These are phyloP conservation scores for Fragilaria crotonensis DNA, from an alignment of 108 stramenopile genomes.

Conservation along the genomic window DNA sequence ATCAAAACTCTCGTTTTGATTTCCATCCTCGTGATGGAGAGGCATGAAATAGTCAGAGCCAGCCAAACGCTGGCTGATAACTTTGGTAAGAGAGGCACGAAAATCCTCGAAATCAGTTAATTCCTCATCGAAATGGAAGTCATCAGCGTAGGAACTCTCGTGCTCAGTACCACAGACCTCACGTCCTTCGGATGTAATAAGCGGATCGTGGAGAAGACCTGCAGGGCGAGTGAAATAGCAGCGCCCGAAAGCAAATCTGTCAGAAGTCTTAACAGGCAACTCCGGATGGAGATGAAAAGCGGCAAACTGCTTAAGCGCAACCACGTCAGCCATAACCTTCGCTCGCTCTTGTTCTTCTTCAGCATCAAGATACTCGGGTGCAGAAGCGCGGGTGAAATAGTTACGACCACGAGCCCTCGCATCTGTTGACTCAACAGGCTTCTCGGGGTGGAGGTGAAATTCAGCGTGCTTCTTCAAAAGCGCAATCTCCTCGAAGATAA, in stretches of 20 bases:
- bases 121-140: slow-evolving; percentile 51
- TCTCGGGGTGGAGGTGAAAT: slow-evolving; percentile 6
- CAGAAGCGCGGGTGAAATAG: slow-evolving; percentile 54
- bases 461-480: slow-evolving; percentile 18
- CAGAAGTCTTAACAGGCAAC: slow-evolving; percentile 26
- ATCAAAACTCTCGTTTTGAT: background rate
- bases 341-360: slow-evolving; percentile 30
- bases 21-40: background rate
- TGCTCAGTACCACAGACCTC: slow-evolving; percentile 1
- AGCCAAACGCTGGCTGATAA: background rate
- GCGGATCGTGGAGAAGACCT: slow-evolving; percentile 20
- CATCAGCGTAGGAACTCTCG: slow-evolving; percentile 20
- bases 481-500: slow-evolving; percentile 13
- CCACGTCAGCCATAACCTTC: slow-evolving; percentile 36
- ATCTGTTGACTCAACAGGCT: slow-evolving; percentile 4
- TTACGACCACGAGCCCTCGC: slow-evolving; percentile 20
- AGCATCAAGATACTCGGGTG: slow-evolving; percentile 10
- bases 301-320: slow-evolving; percentile 46
- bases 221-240: slow-evolving; percentile 58
- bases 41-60: background rate
- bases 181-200: slow-evolving; percentile 8
- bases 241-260: slow-evolving; percentile 29
- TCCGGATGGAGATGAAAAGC: slow-evolving; percentile 55
- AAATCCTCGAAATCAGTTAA: slow-evolving; percentile 16
- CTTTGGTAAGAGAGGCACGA: slow-evolving; percentile 8